Conservation (phyloP, 345 rosid genomes). For the Bruguiera gymnorhiza region DNA sequence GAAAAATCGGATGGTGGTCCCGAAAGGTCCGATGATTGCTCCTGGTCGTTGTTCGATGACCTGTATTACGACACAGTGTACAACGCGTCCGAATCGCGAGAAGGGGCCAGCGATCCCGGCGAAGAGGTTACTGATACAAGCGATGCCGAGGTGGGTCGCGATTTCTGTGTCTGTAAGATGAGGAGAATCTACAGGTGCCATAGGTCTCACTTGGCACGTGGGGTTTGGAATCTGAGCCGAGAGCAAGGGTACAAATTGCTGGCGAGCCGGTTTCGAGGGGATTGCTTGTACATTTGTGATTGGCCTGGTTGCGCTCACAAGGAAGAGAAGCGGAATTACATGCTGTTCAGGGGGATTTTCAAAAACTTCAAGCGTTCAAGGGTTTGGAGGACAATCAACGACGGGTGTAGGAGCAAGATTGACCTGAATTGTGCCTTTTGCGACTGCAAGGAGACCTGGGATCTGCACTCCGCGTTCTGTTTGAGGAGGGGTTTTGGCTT, state of each 20-base stretch:
- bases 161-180: constrained; percentile 33
- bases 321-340: constrained; percentile 81
- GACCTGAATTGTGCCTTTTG: constrained; percentile 82
- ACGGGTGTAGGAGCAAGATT: constrained; percentile 56
- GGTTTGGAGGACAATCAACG: constrained; percentile 88
- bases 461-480: constrained; percentile 84
- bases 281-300: constrained; percentile 75
- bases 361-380: constrained; percentile 73
- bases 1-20: constrained; percentile 4
- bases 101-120: constrained; percentile 2
- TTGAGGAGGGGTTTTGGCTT: constrained; percentile 68
- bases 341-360: constrained; percentile 88
- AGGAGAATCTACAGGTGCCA: constrained; percentile 45
- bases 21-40: constrained; percentile 28
- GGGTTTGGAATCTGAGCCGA: constrained; percentile 71
- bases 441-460: constrained; percentile 74
- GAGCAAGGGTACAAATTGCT: constrained; percentile 87
- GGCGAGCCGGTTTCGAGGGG: constrained; percentile 86
- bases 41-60: constrained; percentile 84
- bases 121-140: constrained; percentile 23
- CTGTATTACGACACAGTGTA: constrained; percentile 65
- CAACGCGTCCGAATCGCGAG: constrained; percentile 43
- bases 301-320: constrained; percentile 91
- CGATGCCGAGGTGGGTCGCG: constrained; percentile 27
- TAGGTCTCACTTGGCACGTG: constrained; percentile 70